Evolutionary conservation across 1,284 basidiomycete species (phyloP), one percentile per base, ranked within the genome.

Genomic region (Coniferiporia sulphurascens): DNA sequence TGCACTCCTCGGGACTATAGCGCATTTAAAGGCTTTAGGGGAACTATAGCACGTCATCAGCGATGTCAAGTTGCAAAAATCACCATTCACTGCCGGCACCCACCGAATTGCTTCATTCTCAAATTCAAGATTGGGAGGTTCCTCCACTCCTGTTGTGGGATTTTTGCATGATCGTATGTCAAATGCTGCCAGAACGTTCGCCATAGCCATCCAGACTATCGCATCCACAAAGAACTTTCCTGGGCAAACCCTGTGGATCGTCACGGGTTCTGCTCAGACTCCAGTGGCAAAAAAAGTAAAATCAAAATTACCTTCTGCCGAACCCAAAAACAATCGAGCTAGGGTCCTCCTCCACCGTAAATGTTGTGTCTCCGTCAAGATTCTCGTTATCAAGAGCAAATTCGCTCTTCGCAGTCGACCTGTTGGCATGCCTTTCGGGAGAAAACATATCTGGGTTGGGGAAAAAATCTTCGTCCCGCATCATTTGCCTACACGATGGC

Each of bases 81-180:
- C 13, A 4, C 4, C 8, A 49, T 27, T 4, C 12, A 34, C 10
- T 13, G 15, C n/a, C 13, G 17, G 44, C 17, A 17, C 19, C 5
- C 22, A 49, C 22, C 10, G n/a, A 10, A 41, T 41, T 27, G 32
- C 19, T 4, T 49, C 48, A 32, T 49, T 49, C 48, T 49, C 48
- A 21, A 49, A 49, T 34, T 49, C 48, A 22, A 22, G 27, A 15
- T 27, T 22, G 5, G 48, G 48, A 9, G 27, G 72, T 55, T 82
- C 73, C 55, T 93, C 77, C 12, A 84, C 69, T 44, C 80, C 43
- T 15, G 48, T 46, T 12, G 1, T 9, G 10, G 52, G 52, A 22
- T 59, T 52, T 19, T 17, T 38, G 22, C 5, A 43, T 12, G 52
- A 44, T 15, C 19, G 19, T 43, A 67, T 66, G 36, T 64, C 58